Evolutionary conservation across 2,329 filamentous ascomycete species (phyloP).

Genomic region (Cryphonectria naterciae): DNA sequence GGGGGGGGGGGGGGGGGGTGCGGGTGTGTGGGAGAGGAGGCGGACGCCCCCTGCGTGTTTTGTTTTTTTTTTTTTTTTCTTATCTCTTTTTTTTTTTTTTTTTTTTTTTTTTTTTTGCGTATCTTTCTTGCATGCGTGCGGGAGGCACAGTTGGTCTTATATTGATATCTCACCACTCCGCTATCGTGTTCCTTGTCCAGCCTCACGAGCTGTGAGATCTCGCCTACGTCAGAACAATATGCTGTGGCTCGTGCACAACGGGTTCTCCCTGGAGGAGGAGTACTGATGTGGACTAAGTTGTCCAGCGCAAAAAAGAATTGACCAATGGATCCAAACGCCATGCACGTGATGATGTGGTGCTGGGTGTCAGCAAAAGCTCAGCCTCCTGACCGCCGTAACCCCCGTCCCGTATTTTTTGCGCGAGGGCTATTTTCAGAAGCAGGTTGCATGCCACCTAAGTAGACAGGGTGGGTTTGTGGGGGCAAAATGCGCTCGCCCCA

Average conservation of each 20-base stretch:
- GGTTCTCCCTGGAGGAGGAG: neutral
- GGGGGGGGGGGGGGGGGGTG: no score
- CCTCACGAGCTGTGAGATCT: neutral
- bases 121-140: neutral
- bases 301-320: slow-evolving; percentile 5
- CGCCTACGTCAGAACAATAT: neutral
- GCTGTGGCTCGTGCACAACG: neutral
- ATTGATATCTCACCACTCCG: neutral
- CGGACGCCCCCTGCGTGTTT: no score
- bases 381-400: neutral
- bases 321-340: slow-evolving; percentile 2
- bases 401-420: slow-evolving; percentile 7
- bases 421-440: slow-evolving; percentile 2
- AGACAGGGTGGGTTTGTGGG: neutral
- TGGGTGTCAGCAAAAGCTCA: neutral
- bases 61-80: neutral
- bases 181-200: neutral
- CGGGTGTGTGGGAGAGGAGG: no score
- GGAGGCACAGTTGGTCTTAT: neutral
- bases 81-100: no score
- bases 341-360: neutral
- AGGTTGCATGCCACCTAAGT: neutral
- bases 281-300: neutral
- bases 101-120: neutral
- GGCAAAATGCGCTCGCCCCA: neutral